Evolutionary conservation across 768 basidiomycete genomes (phyloP), one percentile per base, ranked within the genome.

Genomic region (Suillus discolor): DNA sequence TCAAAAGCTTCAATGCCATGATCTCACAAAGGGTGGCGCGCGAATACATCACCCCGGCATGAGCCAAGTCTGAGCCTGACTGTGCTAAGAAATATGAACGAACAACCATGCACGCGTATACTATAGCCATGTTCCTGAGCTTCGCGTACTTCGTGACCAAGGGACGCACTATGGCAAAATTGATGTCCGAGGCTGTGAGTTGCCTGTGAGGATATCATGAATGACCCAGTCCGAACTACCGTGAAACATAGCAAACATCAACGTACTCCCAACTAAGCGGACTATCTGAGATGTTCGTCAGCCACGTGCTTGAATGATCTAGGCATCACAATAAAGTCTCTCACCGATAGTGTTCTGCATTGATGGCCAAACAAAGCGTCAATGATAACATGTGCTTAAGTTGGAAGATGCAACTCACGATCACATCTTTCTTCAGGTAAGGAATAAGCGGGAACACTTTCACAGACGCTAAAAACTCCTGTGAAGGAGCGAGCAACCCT

Each of bases 21-120:
- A 97, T 86, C 74, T 97, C 94, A 77, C 94, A 96, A 12, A 96
- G 82, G 38, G 83, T 88, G 5, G 94, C 96, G 47, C 91, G 81
- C 12, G 87, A 79, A 62, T 81, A 76, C 81, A 92, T 90, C 63
- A 97, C 82, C 18, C 84, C 87, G 11, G 93, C 85, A 77, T 89
- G 90, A 16, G 93, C 92, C 55, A 97, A 82, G 70, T 96, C 89
- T 3, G 82, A 81, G 31, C 87, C 87, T 4, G 88, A 84, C 57
- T 88, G 84, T 12, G 86, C 81, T 20, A 93, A 81, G 73, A 96
- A 97, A 74, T 93, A 91, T 6, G 88, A 89, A 49, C 90, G 84
- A 39, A 89, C 89, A 62, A 93, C 88, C 72, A 94, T 86, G 73
- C 90, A 90, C 6, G 87, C 89, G 72, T 91, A 93, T 45, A 93